Percentiles rank a stretch among this genome's conserved stretches.
phyloP scores from a whole-genome alignment of 1,284 basidiomycete genomes.

The Ganoderma resinaceum region DNA sequence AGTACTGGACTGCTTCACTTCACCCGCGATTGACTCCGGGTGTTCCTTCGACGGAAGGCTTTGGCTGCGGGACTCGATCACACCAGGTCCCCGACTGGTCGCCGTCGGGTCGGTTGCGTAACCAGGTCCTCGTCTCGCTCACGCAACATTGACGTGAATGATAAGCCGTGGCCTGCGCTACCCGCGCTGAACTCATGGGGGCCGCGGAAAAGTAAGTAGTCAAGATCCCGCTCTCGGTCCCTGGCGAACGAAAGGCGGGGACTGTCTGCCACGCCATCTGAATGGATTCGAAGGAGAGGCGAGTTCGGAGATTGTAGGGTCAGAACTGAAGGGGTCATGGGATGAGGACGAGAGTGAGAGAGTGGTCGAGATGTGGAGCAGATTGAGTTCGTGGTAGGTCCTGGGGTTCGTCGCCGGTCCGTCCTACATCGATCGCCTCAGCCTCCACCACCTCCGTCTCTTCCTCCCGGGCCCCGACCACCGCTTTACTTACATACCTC shows the following conservation, averaged over 20 bases:
- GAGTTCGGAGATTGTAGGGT: background rate
- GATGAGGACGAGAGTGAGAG: background rate
- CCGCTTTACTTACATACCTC: slow-evolving; percentile 4
- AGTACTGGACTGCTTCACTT: too few relatives aligned
- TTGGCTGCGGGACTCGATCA: too few relatives aligned
- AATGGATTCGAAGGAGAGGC: background rate
- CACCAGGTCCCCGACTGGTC: background rate
- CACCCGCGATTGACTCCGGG: background rate
- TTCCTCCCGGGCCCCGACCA: slow-evolving; percentile 7
- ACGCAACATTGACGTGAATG: background rate
- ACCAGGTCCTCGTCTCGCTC: background rate
- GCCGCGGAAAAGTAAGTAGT: background rate
- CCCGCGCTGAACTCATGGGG: slow-evolving; percentile 3
- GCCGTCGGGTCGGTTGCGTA: background rate
- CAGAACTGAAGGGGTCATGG: background rate
- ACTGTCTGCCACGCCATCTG: background rate
- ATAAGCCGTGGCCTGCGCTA: background rate
- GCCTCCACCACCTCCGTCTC: background rate
- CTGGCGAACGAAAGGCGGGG: background rate
- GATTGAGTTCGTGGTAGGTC: slow-evolving; percentile 12
- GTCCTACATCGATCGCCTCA: slow-evolving; percentile 13
- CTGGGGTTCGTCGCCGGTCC: background rate
- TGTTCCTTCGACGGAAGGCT: background rate
- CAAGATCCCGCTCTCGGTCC: background rate
- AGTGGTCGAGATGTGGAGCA: slow-evolving; percentile 19